Conservation (phyloP, 2,329 filamentous ascomycete genomes). For the Fusarium ramigenum region DNA sequence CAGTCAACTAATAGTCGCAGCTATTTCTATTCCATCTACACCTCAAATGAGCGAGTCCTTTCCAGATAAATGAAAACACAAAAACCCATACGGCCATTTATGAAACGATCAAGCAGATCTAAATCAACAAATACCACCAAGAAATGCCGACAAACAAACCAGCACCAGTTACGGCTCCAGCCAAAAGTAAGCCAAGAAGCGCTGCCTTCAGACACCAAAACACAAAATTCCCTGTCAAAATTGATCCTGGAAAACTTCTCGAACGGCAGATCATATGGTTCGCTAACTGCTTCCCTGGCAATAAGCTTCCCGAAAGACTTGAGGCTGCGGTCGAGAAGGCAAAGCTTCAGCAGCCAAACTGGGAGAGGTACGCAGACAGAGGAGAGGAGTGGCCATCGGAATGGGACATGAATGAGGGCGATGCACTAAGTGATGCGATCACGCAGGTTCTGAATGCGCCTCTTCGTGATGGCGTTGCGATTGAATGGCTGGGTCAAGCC, state of each 20-base stretch:
- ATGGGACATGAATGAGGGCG: neutral
- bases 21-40: too few species aligned
- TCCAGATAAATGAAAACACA: too few species aligned
- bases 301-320: neutral
- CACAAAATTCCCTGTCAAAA: neutral
- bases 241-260: fast-evolving
- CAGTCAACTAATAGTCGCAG: too few species aligned
- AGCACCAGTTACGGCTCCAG: fast-evolving
- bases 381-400: neutral
- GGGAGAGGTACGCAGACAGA: neutral
- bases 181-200: neutral
- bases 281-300: neutral
- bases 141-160: neutral
- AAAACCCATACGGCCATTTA: too few species aligned
- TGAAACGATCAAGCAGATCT: too few species aligned
- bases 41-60: too few species aligned
- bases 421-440: neutral
- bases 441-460: neutral
- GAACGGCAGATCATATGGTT: neutral
- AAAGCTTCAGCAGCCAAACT: neutral
- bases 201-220: neutral
- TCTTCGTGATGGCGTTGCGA: neutral
- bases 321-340: neutral
- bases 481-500: neutral
- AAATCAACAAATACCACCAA: too few species aligned